Percentiles rank a stretch among this genome's conserved stretches.
Conservation (phyloP, 345 rosid genomes). For the Hypericum perforatum region DNA sequence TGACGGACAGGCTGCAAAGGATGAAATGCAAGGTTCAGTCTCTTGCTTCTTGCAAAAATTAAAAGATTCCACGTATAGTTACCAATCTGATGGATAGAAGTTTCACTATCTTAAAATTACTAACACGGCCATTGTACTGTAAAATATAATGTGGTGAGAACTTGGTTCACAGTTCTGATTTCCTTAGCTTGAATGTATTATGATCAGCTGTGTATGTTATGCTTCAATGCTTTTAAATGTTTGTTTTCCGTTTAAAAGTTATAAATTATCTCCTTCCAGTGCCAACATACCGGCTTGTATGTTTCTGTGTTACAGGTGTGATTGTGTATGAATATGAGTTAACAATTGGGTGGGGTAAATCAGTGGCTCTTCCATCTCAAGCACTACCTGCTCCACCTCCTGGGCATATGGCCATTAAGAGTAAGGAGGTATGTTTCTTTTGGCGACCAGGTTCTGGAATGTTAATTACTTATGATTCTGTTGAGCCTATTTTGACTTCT, state of each 20-base stretch:
- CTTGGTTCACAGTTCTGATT: too few relatives aligned
- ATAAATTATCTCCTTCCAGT: too few relatives aligned
- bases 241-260: too few relatives aligned
- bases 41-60: background rate
- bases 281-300: too few relatives aligned
- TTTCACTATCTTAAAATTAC: too few relatives aligned
- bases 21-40: constrained; percentile 93
- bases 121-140: too few relatives aligned
- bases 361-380: constrained; percentile 98
- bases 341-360: constrained; percentile 99
- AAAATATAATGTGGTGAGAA: too few relatives aligned
- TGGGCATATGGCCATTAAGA: constrained; percentile 98
- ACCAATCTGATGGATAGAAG: background rate
- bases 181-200: too few relatives aligned
- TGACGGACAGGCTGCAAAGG: constrained; percentile 99
- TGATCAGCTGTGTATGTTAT: too few relatives aligned
- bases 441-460: background rate
- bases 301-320: constrained; percentile 48
- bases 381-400: constrained; percentile 99
- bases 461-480: background rate
- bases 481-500: background rate
- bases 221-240: too few relatives aligned
- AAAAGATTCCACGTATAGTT: background rate
- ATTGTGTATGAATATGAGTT: constrained; percentile 89
- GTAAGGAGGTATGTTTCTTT: constrained; percentile 70